Evolutionary conservation across 208 protist species (phyloP), one percentile per base, ranked within the genome.

Genomic region (Leishmania mexicana): DNA sequence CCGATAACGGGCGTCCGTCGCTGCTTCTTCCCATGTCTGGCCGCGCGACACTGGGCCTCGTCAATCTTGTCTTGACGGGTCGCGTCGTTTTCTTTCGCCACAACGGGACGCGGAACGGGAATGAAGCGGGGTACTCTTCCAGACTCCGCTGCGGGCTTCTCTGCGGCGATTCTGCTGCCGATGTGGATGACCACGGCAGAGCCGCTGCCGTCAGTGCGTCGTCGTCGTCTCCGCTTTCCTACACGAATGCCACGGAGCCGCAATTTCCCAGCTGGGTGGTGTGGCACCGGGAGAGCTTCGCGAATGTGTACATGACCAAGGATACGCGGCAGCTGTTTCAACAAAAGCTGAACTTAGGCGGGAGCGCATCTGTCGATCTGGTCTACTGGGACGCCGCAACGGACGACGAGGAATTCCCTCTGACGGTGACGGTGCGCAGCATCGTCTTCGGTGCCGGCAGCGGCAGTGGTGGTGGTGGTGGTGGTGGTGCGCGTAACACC

Each of bases 181-280:
- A 65, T 17, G 38, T 31, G 38, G 75, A 65, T 49, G 57, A 35
- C 65, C 28, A 10, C 1, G 49, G 53, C 68, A 21, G 76, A 75
- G 65, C 31, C 17, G 45, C 70, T 2, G 75, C 54, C 8, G 1
- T 8, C 40, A 57, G 64, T 47, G 42, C 38, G 17, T 31, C 83
- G 17, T 54, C 64, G 5, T 51, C 45, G 70, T 24, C 64, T 54
- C 54, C 49, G 4, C 15, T 3, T 62, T 77, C 83, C 49, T 89
- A 88, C 77, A 80, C 76, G 19, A 49, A 87, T 53, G 87, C 90
- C 8, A 92, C 76, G 58, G 86, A 83, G 15, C 92, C 93, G 24
- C 75, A 57, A 3, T 81, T 87, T 53, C 89, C 95, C 17, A 92
- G 94, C 71, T 98, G 95, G 94, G 89, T 98, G 31, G n/a, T 98